Evolutionary conservation across 108 stramenopile genomes (phyloP).

Genomic region (Fistulifera solaris): DNA sequence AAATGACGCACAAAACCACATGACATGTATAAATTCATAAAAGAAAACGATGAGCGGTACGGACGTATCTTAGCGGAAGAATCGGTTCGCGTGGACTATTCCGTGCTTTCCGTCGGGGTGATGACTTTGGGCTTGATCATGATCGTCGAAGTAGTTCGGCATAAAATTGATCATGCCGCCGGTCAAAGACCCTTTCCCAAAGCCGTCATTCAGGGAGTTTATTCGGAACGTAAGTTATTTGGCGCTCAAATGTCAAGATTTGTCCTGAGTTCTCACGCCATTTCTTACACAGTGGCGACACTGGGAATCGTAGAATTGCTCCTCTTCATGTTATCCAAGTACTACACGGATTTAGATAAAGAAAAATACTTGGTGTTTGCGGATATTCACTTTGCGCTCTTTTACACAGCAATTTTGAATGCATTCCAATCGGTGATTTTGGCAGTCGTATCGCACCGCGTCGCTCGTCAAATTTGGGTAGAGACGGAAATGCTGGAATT

Average conservation of each 20-base stretch:
- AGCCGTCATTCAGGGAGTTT: constrained; percentile 60
- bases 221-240: constrained; percentile 62
- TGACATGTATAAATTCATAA: too few species aligned
- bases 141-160: constrained; percentile 55
- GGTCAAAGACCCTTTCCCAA: constrained; percentile 56
- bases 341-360: constrained; percentile 35
- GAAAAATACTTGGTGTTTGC: constrained; percentile 62
- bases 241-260: neutral
- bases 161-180: constrained; percentile 51
- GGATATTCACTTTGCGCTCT: constrained; percentile 83
- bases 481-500: constrained; percentile 74
- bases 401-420: constrained; percentile 81
- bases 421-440: constrained; percentile 60
- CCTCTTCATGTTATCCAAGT: constrained; percentile 55
- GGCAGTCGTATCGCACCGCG: constrained; percentile 36
- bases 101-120: constrained; percentile 43
- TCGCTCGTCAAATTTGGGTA: constrained; percentile 59
- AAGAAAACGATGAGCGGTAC: too few species aligned
- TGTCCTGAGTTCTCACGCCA: constrained; percentile 1
- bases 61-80: neutral
- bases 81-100: constrained; percentile 19
- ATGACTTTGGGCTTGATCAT: constrained; percentile 61
- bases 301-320: constrained; percentile 68
- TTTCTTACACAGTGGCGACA: constrained; percentile 29
- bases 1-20: too few species aligned